Base-by-base conservation (phyloP, 1,284 basidiomycete genomes). In the Pascua sp. region DNA sequence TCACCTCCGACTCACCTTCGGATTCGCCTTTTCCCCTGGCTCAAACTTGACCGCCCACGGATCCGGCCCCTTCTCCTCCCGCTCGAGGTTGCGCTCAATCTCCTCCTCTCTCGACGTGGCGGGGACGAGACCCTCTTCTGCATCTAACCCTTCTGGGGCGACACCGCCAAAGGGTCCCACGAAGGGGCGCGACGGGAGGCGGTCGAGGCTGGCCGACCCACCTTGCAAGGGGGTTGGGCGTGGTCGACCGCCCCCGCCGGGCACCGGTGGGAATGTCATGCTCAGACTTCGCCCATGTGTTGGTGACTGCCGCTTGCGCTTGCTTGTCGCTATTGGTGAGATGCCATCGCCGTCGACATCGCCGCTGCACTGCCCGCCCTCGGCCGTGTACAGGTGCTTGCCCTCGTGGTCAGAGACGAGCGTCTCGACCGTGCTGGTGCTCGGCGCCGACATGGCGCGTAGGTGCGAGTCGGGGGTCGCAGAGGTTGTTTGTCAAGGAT, bases 31-130 rank as follows among this genome's bases (percentile, higher is more conserved):
- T 15, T 78, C 76, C 36, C 73, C 76, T 4, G 69, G 68, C 50
- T 75, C 75, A 51, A 77, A 78, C 47, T 65, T 67, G 18, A 76
- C 74, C 0, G 70, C 64, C 60, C 62, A 77, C 8, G 68, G 70
- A 61, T 75, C 72, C 4, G 65, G 61, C 4, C 69, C 72, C 45
- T 68, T 70, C 51, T 59, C 58, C 49, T 71, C 65, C 24, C 64
- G 57, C 52, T 62, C 60, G 8, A 51, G 45, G 32, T 75, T 67
- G 24, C 71, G 57, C 51, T 65, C 64, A 16, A 67, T 64, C 48
- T 69, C 73, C 53, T 75, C 73, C 49, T 75, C 72, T 10, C 63
- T 60, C 42, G 68, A 71, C 32, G 72, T 60, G 2, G 72, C 66
- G 9, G 74, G 66, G 11, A 55, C 45, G 41, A 76, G 60, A 11